These are phyloP conservation scores for Penicillium salamii DNA, from an alignment of 495 filamentous ascomycete species.

Conservation along the genomic window DNA sequence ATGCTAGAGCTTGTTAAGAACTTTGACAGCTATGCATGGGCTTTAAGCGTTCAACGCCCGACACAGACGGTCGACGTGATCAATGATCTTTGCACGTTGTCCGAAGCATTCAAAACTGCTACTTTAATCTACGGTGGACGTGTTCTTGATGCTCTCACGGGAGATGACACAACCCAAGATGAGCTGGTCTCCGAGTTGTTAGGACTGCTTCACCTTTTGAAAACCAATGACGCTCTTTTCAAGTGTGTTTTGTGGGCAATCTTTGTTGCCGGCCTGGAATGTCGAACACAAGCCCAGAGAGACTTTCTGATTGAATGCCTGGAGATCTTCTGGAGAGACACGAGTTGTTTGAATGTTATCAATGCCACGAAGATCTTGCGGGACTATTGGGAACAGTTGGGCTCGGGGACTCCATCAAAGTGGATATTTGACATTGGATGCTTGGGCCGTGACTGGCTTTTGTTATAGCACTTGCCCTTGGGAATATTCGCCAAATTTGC, in stretches of 20 bases:
- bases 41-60: constrained; percentile 29
- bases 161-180: constrained; percentile 17
- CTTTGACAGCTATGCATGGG: constrained; percentile 39
- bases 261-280: constrained; percentile 54
- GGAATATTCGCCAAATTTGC: not conserved
- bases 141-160: constrained; percentile 26
- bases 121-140: constrained; percentile 32
- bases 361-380: constrained; percentile 31
- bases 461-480: constrained; percentile 21
- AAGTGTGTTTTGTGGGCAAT: constrained; percentile 60
- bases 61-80: constrained; percentile 19
- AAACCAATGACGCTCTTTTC: constrained; percentile 43
- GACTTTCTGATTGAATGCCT: constrained; percentile 26
- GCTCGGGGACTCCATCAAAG: constrained; percentile 7
- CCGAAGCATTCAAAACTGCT: constrained; percentile 31
- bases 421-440: constrained; percentile 42
- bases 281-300: constrained; percentile 22
- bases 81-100: constrained; percentile 20
- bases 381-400: constrained; percentile 26
- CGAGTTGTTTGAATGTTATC: constrained; percentile 38
- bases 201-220: constrained; percentile 39
- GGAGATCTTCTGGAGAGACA: constrained; percentile 36
- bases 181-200: constrained; percentile 43
- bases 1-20: constrained; percentile 22
- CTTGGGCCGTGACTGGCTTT: constrained; percentile 38